Percentiles rank a stretch among this genome's conserved stretches.
These are phyloP conservation scores for Trichosporon inkin DNA, from an alignment of 1,284 basidiomycete species.

Conservation along the genomic window DNA sequence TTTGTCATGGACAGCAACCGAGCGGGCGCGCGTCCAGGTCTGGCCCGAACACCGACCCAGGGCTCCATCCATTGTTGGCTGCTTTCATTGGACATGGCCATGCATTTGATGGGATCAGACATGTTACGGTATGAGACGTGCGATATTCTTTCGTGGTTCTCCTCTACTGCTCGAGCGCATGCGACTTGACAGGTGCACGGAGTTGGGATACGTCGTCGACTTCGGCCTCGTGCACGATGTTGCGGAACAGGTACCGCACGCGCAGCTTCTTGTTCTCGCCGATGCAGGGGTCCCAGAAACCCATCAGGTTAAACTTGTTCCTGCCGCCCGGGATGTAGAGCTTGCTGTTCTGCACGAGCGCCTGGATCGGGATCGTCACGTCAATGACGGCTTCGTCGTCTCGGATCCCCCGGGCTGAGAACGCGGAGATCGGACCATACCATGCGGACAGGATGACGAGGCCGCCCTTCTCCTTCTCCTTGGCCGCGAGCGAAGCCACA, in stretches of 20 bases:
- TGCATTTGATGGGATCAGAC: neutral
- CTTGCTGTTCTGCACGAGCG: conserved; percentile 72
- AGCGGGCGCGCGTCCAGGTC: neutral
- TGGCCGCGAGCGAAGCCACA: conserved; percentile 24
- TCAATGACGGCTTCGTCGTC: conserved; percentile 55
- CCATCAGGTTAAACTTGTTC: conserved; percentile 52
- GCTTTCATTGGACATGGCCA: neutral
- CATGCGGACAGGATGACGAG: conserved; percentile 67
- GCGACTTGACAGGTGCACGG: conserved; percentile 67
- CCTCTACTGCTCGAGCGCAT: conserved; percentile 12
- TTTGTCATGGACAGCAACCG: neutral
- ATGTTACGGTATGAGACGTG: conserved; percentile 2
- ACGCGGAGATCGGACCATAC: conserved; percentile 56
- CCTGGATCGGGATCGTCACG: conserved; percentile 75
- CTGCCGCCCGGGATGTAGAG: conserved; percentile 72
- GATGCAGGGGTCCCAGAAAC: conserved; percentile 51
- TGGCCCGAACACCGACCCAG: neutral
- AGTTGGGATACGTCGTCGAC: conserved; percentile 67
- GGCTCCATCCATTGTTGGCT: no score
- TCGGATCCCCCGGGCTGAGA: conserved; percentile 54
- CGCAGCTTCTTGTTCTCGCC: conserved; percentile 56
- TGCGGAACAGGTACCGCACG: conserved; percentile 73
- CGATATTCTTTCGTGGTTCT: neutral
- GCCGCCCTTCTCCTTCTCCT: conserved; percentile 56
- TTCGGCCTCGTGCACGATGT: conserved; percentile 67